phyloP scores from a whole-genome alignment of 2,329 filamentous ascomycete genomes.

The Fulvia fulva region DNA sequence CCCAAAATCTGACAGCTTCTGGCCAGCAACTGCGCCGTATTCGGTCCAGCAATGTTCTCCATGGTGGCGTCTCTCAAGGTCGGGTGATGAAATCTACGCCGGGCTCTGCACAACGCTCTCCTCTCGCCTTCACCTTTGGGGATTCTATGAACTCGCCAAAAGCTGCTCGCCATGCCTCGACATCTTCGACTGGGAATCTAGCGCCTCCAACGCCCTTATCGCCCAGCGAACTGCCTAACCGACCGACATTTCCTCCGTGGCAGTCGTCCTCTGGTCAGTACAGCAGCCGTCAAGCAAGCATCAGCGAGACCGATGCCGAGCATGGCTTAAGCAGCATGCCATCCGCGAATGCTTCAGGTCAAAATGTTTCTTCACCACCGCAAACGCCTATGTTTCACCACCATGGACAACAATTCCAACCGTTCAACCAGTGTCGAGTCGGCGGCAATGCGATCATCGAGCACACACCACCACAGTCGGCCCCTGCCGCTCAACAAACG shows the following conservation, averaged over 20 bases:
- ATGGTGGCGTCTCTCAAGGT: constrained; percentile 39
- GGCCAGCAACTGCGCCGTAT: constrained; percentile 57
- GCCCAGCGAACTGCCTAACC: constrained; percentile 31
- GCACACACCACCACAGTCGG: constrained; percentile 49
- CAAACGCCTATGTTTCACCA: constrained; percentile 39
- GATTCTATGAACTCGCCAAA: constrained; percentile 46
- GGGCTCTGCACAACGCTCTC: constrained; percentile 47
- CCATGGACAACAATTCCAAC: constrained; percentile 18
- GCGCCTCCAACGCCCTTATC: constrained; percentile 49
- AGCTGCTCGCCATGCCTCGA: constrained; percentile 37
- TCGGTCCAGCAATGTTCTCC: constrained; percentile 44
- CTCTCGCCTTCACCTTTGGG: constrained; percentile 43
- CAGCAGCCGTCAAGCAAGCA: constrained; percentile 38
- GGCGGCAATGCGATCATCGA: constrained; percentile 36
- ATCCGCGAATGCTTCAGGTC: constrained; percentile 12
- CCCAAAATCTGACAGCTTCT: constrained; percentile 59
- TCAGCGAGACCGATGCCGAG: constrained; percentile 37
- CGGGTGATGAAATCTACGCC: constrained; percentile 45
- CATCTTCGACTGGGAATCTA: constrained; percentile 35
- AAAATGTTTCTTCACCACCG: constrained; percentile 41
- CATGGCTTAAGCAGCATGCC: constrained; percentile 14
- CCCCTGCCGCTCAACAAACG: constrained; percentile 46
- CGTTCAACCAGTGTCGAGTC: constrained; percentile 23
- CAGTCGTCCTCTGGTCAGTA: constrained; percentile 32
- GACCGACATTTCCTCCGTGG: constrained; percentile 38